Base-by-base conservation (phyloP, 2,329 filamentous ascomycete species). In the Colletotrichum sp. region DNA sequence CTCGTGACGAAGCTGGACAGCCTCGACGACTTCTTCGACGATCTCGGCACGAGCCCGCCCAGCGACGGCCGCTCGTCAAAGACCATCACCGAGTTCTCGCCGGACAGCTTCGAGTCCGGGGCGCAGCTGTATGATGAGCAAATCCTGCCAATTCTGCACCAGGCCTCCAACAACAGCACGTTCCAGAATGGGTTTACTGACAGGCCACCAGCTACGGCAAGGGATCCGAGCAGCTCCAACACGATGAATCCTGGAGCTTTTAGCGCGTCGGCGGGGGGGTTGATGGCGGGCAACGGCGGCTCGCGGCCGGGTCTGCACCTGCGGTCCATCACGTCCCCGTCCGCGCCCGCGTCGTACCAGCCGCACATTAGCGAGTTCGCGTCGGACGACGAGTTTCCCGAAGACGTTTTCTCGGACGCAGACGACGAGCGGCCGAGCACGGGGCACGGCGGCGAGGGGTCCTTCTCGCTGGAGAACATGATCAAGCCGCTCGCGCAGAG, bases 171-270 rank as follows among this genome's bases (percentile, higher is more conserved):
- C 78, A 93, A 94, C 49, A 94, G 92, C 67, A 91, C 92, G 2
- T 97, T 99, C 84, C 95, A 98, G 80, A 98, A 96, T 80, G 95
- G 95, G 6, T 96, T 98, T 80, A 91, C 93, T 2, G 96, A 98
- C 81, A 89, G 93, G 29, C 90, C 92, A 2, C 90, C 92, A 6
- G 86, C 91, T 15, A 85, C 90, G 83, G 90, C 90, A 15, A 92
- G 92, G 25, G 92, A 92, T 16, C 88, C 89, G 27, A 92, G 89
- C 78, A 92, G 89, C 78, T 86, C 88, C 68, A 92, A 93, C 78
- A 88, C 90, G 4, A 92, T 93, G 91, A 92, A 89, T 71, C 91
- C 92, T 0, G 91, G 88, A 9, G 91, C 91, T 30, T 90, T 93
- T 85, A 89, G 86, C 77, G 80, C 86, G 6, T 61, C 80, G n/a